Conservation (phyloP, 116 monocot genomes). For the Dioscorea cayenensis region DNA sequence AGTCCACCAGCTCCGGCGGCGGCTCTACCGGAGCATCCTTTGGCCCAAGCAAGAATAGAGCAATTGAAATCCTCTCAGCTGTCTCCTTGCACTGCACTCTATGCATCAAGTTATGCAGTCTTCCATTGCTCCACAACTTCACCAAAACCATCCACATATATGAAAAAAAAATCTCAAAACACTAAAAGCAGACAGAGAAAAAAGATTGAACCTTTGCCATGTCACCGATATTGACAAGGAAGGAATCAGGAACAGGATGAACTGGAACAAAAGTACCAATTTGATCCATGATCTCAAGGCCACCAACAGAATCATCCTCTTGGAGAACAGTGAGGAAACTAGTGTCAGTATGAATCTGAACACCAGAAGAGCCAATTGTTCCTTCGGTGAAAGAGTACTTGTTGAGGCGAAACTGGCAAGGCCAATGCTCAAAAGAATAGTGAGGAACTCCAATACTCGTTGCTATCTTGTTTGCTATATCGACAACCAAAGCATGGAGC, state of each 20-base stretch:
- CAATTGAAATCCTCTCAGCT: conserved; percentile 28
- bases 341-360: conserved; percentile 52
- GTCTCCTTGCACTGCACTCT: conserved; percentile 50
- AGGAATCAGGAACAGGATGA: conserved; percentile 40
- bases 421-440: conserved; percentile 37
- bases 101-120: conserved; percentile 54
- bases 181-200: too few relatives aligned
- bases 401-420: conserved; percentile 51
- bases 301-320: conserved; percentile 56
- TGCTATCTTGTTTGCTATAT: conserved; percentile 36
- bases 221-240: conserved; percentile 58
- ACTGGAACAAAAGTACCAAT: conserved; percentile 27
- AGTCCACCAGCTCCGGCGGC: conserved; percentile 22
- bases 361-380: conserved; percentile 42
- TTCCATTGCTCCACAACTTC: conserved; percentile 69
- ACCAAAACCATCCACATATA: not conserved
- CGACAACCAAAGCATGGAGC: conserved; percentile 28
- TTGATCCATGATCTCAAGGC: conserved; percentile 48
- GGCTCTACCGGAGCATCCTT: conserved; percentile 39
- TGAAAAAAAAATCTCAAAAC: too few relatives aligned
- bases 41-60: conserved; percentile 53
- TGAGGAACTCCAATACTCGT: conserved; percentile 31
- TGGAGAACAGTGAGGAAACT: conserved; percentile 60
- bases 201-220: conserved; percentile 27
- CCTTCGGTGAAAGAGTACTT: conserved; percentile 43